Evolutionary conservation across 1,284 basidiomycete genomes (phyloP), one percentile per base, ranked within the genome.

Genomic region (Mycosarcoma mackinlayi): DNA sequence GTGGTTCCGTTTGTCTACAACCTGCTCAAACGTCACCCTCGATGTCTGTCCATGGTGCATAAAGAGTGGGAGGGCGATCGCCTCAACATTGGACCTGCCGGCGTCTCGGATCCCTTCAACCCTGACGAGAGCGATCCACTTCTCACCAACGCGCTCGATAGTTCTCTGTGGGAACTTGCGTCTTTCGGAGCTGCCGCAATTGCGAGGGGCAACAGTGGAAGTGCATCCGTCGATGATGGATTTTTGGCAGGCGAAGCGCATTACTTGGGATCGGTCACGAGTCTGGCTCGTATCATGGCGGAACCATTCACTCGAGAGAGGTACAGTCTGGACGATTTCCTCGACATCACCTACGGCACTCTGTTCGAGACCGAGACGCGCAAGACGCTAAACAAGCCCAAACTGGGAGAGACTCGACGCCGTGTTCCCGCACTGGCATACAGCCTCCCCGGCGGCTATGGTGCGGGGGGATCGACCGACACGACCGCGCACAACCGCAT

Each of bases 331-430:
- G 96, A 98, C 75, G 96, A 98, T 83, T 98, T 98, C 83, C 84
- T 98, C 78, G 96, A 98, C 84, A 93, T 98, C 82, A 93, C 92
- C 0, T 98, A 97, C 79, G 87, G 86, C 14, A 97, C 93, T 91
- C 86, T 98, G 30, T 92, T 96, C 73, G 92, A 94, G 48, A 91
- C 91, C 1, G 95, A 98, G 79, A 86, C 86, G 19, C 89, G 88
- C 60, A 86, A 92, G 46, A 91, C 88, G 67, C 89, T 96, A 21
- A 48, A 38, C 25, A 45, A 48, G 34, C 40, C 45, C 16, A 47
- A 62, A 18, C 38, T 35, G 2, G 41, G 24, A 11, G 40, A 48
- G 18, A 45, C 31, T 4, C 46, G 46, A 6, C 25, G 28, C 9
- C 46, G 56, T 2, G 19, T 27, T 9, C 69, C 69, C 1, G 69